Percentiles rank a stretch among this genome's conserved stretches.
Conservation (phyloP, 2,329 filamentous ascomycete genomes). For the Helotiales sp. region DNA sequence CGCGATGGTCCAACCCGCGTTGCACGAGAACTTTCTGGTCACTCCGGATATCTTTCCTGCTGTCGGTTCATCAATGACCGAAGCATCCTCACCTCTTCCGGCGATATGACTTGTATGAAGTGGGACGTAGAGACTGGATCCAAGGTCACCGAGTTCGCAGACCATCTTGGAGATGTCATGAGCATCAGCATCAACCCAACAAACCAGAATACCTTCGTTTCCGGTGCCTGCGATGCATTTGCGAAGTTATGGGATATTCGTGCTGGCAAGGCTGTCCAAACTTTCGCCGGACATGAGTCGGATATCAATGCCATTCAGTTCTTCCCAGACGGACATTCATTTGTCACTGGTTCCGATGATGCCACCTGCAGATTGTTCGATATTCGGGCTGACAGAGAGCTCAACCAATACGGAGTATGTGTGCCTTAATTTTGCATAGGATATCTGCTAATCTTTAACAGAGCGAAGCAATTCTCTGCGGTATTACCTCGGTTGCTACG, state of each 20-base stretch:
- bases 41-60: constrained; percentile 97
- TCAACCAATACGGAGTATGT: constrained; percentile 72
- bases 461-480: constrained; percentile 97
- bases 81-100: constrained; percentile 95
- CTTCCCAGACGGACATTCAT: constrained; percentile 98
- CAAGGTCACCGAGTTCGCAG: constrained; percentile 96
- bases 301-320: constrained; percentile 99
- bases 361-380: constrained; percentile 97
- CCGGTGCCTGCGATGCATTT: constrained; percentile 98
- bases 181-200: constrained; percentile 99
- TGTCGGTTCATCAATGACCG: constrained; percentile 99
- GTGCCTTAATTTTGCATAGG: constrained; percentile 11
- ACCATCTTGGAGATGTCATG: constrained; percentile 98
- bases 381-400: constrained; percentile 87
- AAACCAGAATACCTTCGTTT: constrained; percentile 98
- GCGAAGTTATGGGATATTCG: constrained; percentile 99
- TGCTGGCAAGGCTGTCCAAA: constrained; percentile 97
- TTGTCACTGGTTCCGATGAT: constrained; percentile 96
- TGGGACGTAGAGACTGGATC: constrained; percentile 99
- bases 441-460: constrained; percentile 48
- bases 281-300: constrained; percentile 96
- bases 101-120: constrained; percentile 99
- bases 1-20: constrained; percentile 97
- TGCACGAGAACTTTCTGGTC: constrained; percentile 91
- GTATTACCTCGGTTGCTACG: constrained; percentile 97